Conservation (phyloP, 2,329 filamentous ascomycete species). For the Botrytis deweyae region DNA sequence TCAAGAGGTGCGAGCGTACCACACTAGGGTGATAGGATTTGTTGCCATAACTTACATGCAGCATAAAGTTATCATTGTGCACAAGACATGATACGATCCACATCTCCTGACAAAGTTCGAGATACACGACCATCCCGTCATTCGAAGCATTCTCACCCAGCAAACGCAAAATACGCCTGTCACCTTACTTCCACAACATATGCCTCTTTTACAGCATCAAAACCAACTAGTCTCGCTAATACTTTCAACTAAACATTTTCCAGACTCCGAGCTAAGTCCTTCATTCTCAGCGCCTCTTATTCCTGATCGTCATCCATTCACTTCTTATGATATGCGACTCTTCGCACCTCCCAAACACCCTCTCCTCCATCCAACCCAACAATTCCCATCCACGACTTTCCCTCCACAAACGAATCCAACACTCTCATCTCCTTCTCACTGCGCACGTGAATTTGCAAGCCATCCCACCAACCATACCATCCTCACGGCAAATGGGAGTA, state of each 20-base stretch:
- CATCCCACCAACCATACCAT: no score
- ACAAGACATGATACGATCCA: not conserved
- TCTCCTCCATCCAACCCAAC: not conserved
- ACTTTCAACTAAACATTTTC: not conserved
- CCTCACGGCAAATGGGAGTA: no score
- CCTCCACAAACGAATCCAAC: not conserved
- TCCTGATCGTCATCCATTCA: not conserved
- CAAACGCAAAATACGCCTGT: not conserved
- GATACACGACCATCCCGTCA: no score
- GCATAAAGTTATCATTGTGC: not conserved
- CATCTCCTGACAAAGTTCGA: not conserved
- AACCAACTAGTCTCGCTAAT: not conserved
- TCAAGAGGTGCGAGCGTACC: no score
- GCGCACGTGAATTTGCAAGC: no score
- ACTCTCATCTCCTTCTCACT: no score
- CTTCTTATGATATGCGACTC: not conserved
- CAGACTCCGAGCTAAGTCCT: not conserved
- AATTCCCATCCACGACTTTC: not conserved
- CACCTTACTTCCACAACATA: not conserved
- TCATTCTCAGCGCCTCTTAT: no score
- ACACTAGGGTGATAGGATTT: not conserved
- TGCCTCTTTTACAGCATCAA: not conserved
- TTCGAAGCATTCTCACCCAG: not conserved
- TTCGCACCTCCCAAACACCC: not conserved
- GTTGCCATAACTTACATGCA: not conserved